Evolutionary conservation across 2,329 filamentous ascomycete genomes (phyloP).

Genomic region (Amesomyces nigricolor): DNA sequence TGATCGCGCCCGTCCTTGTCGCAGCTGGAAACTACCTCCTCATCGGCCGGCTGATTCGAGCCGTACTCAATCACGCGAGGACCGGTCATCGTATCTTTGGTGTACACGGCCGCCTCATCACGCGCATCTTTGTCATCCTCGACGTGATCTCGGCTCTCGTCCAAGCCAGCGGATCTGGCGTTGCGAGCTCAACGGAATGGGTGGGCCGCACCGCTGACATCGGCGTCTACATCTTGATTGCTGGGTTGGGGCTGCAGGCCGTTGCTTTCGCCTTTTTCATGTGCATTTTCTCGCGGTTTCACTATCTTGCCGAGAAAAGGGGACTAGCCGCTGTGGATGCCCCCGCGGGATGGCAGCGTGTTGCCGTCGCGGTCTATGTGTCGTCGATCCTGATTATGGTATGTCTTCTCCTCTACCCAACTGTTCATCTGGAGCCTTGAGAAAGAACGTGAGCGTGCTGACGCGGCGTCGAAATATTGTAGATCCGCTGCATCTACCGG

Average conservation of each 20-base stretch:
- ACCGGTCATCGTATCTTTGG: constrained; percentile 28
- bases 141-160: constrained; percentile 43
- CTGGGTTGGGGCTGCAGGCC: constrained; percentile 38
- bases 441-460: neutral
- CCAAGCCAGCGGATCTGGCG: constrained; percentile 40
- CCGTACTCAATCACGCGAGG: constrained; percentile 16
- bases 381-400: constrained; percentile 43
- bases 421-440: neutral
- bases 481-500: constrained; percentile 23
- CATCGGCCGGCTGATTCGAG: constrained; percentile 41
- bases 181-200: constrained; percentile 41
- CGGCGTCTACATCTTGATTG: constrained; percentile 39
- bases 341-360: constrained; percentile 34
- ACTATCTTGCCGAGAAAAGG: constrained; percentile 28
- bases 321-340: constrained; percentile 24
- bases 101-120: constrained; percentile 36
- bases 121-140: constrained; percentile 40
- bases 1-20: constrained; percentile 43
- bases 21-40: constrained; percentile 48
- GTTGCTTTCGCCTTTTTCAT: constrained; percentile 38
- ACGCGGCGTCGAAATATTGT: constrained; percentile 5
- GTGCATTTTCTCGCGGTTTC: constrained; percentile 36
- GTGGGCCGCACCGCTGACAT: constrained; percentile 34
- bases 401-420: constrained; percentile 20
- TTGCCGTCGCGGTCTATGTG: constrained; percentile 39